Base-by-base conservation (phyloP, 768 basidiomycete species). In the Tulasnella sp. region DNA sequence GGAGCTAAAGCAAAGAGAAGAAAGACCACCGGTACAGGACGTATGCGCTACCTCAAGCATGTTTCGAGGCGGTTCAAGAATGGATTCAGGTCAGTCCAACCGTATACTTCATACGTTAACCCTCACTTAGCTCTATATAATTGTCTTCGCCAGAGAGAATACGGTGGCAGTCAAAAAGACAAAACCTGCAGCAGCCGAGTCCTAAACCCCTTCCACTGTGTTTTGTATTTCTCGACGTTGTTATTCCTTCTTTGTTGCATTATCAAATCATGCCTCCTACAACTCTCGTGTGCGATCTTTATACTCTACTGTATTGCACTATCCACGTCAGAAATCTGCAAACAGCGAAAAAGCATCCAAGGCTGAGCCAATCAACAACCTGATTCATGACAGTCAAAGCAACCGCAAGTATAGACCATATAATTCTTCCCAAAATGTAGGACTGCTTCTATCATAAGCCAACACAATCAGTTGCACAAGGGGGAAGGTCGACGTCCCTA, bases 1-100 rank as follows among this genome's bases (percentile, higher is more conserved):
- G 90, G 91, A 59, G 76, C 81, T 66, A 99, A 99, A 78, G 95
- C 95, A 48, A 96, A 98, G 81, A 83, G 95, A 70, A 83, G 93
- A 80, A 95, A 93, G 82, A 98, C 93, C 42, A 96, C 95, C 54
- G 95, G 95, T 54, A 92, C 93, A 58, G 93, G 93, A 58, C 77
- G 92, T 64, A 95, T 95, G 91, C 72, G 74, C 55, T 80, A 90
- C 77, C 76, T 98, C 69, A 95, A 91, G 76, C 68, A 74, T 47
- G 93, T 98, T 37, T 81, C 83, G 61, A 79, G 92, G 66, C 78
- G 89, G 60, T 98, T 96, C 83, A 98, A 98, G 82, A 96, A 95
- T 65, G 90, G 93, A 50, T 96, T 93, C 80, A 79, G 84, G 88
- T 86, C 54, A 45, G 75, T 29, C 42, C 42, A 19, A 2, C 8